Evolutionary conservation across 768 basidiomycete species (phyloP).

Genomic region (Hypsizygus marmoreus): DNA sequence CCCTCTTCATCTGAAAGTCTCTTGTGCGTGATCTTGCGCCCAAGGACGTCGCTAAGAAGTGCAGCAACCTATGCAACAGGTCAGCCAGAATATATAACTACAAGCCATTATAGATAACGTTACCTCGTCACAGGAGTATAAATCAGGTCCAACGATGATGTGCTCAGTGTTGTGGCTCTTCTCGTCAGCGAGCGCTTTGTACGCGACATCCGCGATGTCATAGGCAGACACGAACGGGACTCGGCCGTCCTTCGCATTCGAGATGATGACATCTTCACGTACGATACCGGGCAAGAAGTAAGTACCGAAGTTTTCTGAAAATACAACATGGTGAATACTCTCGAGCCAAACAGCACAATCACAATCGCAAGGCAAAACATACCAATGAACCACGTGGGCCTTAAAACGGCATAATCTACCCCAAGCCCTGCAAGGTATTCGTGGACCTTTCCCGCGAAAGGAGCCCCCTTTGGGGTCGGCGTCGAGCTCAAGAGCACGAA

Average conservation of each 20-base stretch:
- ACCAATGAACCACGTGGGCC: conserved; percentile 43
- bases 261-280: conserved; percentile 24
- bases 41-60: conserved; percentile 26
- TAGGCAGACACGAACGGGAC: conserved; percentile 31
- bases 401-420: conserved; percentile 35
- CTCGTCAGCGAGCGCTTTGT: conserved; percentile 27
- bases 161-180: conserved; percentile 25
- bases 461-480: conserved; percentile 22
- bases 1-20: conserved; percentile 21
- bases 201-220: conserved; percentile 35
- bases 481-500: conserved; percentile 33
- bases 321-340: too few species aligned
- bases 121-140: conserved; percentile 34
- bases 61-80: conserved; percentile 23
- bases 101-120: not conserved
- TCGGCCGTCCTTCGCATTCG: conserved; percentile 27
- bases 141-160: conserved; percentile 34
- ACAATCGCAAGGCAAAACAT: too few species aligned
- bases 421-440: conserved; percentile 33
- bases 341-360: not conserved
- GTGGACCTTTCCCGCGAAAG: conserved; percentile 31
- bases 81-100: not conserved
- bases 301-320: conserved; percentile 21
- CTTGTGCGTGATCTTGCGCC: conserved; percentile 29
- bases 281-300: conserved; percentile 22